Percentiles rank a stretch among this genome's conserved stretches.
Evolutionary conservation across 2,329 filamentous ascomycete species (phyloP).

Genomic region (Fusarium sp.): DNA sequence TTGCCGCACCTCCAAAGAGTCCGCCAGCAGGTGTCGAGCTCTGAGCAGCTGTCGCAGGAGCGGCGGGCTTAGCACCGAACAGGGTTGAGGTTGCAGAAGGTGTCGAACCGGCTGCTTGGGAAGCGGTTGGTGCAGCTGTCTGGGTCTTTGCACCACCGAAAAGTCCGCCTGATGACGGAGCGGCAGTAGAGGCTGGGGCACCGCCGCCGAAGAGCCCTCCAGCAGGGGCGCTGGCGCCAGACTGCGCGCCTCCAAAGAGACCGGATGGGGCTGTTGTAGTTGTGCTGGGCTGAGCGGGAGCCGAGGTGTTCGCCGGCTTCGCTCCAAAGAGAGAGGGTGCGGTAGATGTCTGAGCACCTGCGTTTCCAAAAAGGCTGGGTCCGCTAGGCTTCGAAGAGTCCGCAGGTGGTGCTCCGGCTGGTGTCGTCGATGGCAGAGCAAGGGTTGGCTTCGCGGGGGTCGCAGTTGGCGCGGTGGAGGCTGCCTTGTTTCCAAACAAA

Average conservation of each 20-base stretch:
- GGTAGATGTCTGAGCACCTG: conserved; percentile 34
- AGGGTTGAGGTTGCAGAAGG: conserved; percentile 43
- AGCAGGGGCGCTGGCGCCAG: conserved; percentile 46
- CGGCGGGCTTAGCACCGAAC: conserved; percentile 57
- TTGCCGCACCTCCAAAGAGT: conserved; percentile 50
- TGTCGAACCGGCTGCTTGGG: conserved; percentile 38
- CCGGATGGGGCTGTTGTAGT: conserved; percentile 37
- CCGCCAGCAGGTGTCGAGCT: conserved; percentile 50
- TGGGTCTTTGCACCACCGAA: conserved; percentile 41
- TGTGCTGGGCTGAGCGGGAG: conserved; percentile 32
- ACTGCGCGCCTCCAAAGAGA: conserved; percentile 51
- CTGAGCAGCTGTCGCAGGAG: conserved; percentile 48
- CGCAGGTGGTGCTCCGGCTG: conserved; percentile 65
- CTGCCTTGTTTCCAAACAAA: conserved; percentile 35
- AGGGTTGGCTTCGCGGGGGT: conserved; percentile 62
- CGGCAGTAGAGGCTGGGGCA: conserved; percentile 45
- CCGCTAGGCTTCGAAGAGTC: conserved; percentile 47
- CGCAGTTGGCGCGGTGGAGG: conserved; percentile 46
- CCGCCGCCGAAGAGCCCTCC: conserved; percentile 49
- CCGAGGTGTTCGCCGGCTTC: conserved; percentile 43
- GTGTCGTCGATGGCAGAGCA: conserved; percentile 64
- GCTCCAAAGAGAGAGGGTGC: conserved; percentile 47
- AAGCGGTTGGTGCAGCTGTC: conserved; percentile 34
- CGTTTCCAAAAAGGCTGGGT: conserved; percentile 41
- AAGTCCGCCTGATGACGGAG: conserved; percentile 39